These are phyloP conservation scores for Aspergillus nidulans DNA, from an alignment of 495 filamentous ascomycete species.

Conservation along the genomic window DNA sequence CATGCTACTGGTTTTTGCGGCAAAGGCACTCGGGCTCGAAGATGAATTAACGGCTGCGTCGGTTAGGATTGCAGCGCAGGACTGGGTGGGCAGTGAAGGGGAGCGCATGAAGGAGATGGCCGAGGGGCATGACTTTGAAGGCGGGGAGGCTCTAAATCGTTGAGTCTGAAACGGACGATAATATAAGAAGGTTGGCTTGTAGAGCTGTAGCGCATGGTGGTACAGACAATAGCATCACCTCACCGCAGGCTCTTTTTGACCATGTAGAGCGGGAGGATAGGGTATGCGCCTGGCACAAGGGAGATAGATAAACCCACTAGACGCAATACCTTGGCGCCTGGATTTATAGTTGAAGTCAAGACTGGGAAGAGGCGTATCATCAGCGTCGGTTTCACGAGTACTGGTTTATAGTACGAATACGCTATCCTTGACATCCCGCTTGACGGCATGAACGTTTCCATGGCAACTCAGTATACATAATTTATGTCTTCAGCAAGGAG, in stretches of 20 bases:
- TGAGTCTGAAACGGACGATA: not conserved
- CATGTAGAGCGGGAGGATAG: not conserved
- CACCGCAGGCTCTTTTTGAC: too few relatives aligned
- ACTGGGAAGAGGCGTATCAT: not conserved
- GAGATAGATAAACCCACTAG: not conserved
- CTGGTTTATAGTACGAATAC: not conserved
- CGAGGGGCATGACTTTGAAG: slow-evolving; percentile 17
- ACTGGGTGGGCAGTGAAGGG: slow-evolving; percentile 24
- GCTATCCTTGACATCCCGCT: not conserved
- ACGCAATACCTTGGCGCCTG: not conserved
- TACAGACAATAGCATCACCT: too few relatives aligned
- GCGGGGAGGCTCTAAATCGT: not conserved
- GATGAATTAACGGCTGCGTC: slow-evolving; percentile 26
- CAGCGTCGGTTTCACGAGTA: not conserved
- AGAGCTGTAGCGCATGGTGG: too few relatives aligned
- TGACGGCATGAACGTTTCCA: not conserved
- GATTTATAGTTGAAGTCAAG: not conserved
- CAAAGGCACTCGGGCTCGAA: slow-evolving; percentile 21
- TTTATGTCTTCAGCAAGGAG: too few relatives aligned
- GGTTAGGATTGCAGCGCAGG: slow-evolving; percentile 14
- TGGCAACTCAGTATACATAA: too few relatives aligned
- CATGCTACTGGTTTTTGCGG: slow-evolving; percentile 34
- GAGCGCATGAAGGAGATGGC: slow-evolving; percentile 32
- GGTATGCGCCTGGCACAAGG: not conserved
- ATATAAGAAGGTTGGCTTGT: too few relatives aligned